These are phyloP conservation scores for Avena atlantica DNA, from an alignment of 176 grass and related monocot genomes.

Conservation along the genomic window DNA sequence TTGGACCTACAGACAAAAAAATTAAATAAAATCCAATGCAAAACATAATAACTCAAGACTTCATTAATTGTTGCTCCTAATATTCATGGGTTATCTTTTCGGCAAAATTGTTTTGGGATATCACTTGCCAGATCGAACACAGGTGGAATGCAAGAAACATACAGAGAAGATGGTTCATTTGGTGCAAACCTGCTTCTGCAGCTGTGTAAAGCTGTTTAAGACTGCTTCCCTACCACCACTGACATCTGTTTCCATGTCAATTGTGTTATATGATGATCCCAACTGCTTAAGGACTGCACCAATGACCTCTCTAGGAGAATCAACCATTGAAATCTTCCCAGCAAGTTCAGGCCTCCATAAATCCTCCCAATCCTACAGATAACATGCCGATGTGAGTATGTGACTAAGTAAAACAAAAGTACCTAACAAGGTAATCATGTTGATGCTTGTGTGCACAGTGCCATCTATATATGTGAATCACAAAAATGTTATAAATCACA, in stretches of 20 bases:
- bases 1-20: slow-evolving; percentile 57
- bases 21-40: not conserved
- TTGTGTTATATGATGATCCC: slow-evolving; percentile 81
- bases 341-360: slow-evolving; percentile 91
- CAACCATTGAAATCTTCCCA: slow-evolving; percentile 89
- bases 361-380: slow-evolving; percentile 82
- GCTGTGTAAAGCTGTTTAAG: slow-evolving; percentile 55
- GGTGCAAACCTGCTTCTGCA: slow-evolving; percentile 75
- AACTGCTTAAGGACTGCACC: slow-evolving; percentile 87
- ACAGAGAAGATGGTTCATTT: not conserved
- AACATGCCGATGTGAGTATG: slow-evolving; percentile 24
- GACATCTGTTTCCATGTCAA: slow-evolving; percentile 71
- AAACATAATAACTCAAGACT: not conserved
- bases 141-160: slow-evolving; percentile 23
- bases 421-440: not conserved
- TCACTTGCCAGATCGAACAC: not conserved
- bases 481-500: not conserved
- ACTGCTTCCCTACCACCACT: slow-evolving; percentile 77
- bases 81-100: not conserved
- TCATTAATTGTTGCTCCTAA: not conserved
- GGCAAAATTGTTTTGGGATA: not conserved
- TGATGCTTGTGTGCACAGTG: not conserved
- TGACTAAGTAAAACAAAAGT: not conserved
- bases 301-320: slow-evolving; percentile 92
- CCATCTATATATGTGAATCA: not conserved